Percentiles rank a stretch among this genome's conserved stretches.
Evolutionary conservation across 441 rosid genomes (phyloP).

Genomic region (Mallotus japonicus): DNA sequence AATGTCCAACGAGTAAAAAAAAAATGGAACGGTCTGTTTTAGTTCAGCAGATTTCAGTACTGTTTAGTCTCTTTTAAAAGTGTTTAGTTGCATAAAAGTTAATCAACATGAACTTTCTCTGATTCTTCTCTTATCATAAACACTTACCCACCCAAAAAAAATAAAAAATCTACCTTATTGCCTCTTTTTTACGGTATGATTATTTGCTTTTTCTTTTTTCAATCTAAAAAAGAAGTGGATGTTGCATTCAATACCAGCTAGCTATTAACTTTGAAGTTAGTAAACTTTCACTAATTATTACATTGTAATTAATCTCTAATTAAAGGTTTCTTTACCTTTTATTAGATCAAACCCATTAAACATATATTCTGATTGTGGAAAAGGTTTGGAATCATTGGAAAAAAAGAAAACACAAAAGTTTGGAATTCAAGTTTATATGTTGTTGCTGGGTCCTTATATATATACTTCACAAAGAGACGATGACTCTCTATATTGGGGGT

Average conservation of each 20-base stretch:
- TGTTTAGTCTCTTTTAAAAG: background rate
- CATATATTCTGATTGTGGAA: background rate
- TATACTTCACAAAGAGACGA: slow-evolving; percentile 12
- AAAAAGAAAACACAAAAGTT: background rate
- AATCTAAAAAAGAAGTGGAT: background rate
- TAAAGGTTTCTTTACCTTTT: background rate
- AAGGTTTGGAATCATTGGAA: background rate
- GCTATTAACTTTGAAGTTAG: background rate
- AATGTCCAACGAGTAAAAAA: too few species aligned
- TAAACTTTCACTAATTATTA: background rate
- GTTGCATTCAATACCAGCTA: background rate
- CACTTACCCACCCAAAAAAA: background rate
- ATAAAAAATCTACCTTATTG: background rate
- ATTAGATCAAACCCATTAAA: background rate
- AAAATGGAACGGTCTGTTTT: too few species aligned
- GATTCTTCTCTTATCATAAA: background rate
- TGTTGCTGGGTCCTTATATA: slow-evolving; percentile 13
- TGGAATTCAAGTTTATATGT: background rate
- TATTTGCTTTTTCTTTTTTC: background rate
- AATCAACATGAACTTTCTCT: background rate
- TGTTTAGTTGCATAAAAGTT: background rate
- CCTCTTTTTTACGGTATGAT: background rate
- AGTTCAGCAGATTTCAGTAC: background rate
- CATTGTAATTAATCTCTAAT: background rate
- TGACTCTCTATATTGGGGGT: too few species aligned